These are phyloP conservation scores for Penium margaritaceum DNA, from an alignment of 139 green algal species.

Conservation along the genomic window DNA sequence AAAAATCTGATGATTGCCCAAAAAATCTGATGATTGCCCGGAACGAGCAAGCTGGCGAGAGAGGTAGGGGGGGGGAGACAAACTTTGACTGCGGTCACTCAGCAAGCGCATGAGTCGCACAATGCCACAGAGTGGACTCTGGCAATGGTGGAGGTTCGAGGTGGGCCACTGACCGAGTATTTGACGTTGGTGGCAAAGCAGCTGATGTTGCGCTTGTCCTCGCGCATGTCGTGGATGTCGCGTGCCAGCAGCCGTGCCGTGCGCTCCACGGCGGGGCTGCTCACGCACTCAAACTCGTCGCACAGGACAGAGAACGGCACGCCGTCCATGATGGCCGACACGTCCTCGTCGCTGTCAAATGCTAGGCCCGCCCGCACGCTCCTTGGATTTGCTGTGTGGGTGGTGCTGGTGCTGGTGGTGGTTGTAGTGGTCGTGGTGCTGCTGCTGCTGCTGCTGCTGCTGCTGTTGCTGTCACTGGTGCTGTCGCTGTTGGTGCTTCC, in stretches of 20 bases:
- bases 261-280: constrained; percentile 34
- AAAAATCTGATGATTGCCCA: no score
- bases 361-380: no score
- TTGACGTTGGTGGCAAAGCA: constrained; percentile 24
- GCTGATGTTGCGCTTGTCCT: constrained; percentile 6
- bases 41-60: neutral
- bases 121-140: neutral
- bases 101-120: no score
- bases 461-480: no score
- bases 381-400: no score
- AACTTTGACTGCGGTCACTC: no score
- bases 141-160: no score
- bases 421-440: no score
- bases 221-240: constrained; percentile 35
- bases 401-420: no score
- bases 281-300: constrained; percentile 44
- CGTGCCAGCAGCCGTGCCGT: constrained; percentile 31
- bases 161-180: constrained; percentile 45
- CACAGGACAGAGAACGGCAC: constrained; percentile 34
- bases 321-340: constrained; percentile 21
- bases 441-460: no score
- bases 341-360: neutral
- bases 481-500: no score
- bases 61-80: no score
- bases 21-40: neutral